Conservation (phyloP, 768 basidiomycete species). For the Filobasidium floriforme region DNA sequence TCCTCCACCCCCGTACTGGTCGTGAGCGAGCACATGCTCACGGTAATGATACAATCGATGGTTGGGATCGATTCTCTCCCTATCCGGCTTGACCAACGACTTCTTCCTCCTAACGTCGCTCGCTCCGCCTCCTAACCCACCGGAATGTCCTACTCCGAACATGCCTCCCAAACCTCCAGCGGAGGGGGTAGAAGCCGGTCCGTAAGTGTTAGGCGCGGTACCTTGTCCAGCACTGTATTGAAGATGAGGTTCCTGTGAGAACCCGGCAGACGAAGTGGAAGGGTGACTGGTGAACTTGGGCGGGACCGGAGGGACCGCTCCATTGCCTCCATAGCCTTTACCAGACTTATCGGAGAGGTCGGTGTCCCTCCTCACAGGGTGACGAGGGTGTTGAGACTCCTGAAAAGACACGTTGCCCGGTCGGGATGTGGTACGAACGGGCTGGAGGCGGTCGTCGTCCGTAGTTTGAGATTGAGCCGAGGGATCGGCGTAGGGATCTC, state of each 20-base stretch:
- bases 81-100: constrained; percentile 81
- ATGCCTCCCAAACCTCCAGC: constrained; percentile 11
- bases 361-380: not conserved
- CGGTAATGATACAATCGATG: constrained; percentile 94
- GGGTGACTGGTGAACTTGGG: not conserved
- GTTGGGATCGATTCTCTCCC: constrained; percentile 90
- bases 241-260: constrained; percentile 2
- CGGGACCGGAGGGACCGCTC: not conserved
- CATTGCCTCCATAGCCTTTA: not conserved
- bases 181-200: constrained; percentile 7
- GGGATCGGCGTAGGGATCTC: not conserved
- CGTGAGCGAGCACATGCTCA: constrained; percentile 60
- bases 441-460: not conserved
- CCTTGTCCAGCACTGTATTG: not conserved
- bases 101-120: constrained; percentile 62
- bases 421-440: constrained; percentile 6
- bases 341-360: not conserved
- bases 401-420: not conserved
- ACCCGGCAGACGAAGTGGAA: constrained; percentile 2
- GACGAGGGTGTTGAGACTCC: constrained; percentile 1
- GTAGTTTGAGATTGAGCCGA: not conserved
- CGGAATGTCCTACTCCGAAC: constrained; percentile 17
- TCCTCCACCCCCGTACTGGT: not conserved
- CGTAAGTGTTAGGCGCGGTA: not conserved
- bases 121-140: constrained; percentile 18